Percentiles rank a stretch among this genome's conserved stretches.
Evolutionary conservation across 371 early-diverging fungal species (phyloP).

Genomic region (Mycotypha africana): DNA sequence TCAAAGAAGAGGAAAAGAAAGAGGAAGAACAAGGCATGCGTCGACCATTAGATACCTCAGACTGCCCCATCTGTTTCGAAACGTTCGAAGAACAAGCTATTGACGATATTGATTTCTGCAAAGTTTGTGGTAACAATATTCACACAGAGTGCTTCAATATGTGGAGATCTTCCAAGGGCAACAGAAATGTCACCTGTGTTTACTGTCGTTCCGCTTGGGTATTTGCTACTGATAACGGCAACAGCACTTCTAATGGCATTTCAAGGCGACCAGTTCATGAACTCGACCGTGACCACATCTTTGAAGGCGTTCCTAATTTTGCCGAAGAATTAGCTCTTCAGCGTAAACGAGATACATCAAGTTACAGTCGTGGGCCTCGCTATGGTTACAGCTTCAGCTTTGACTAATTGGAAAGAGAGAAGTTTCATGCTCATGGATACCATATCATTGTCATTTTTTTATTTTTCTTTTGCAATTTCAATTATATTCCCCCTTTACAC

Average conservation of each 20-base stretch:
- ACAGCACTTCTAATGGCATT: too few species aligned
- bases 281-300: not conserved
- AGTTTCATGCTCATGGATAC: too few species aligned
- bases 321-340: constrained; percentile 16
- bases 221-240: not conserved
- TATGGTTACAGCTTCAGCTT: too few species aligned
- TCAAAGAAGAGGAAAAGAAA: not conserved
- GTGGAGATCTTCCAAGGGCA: constrained; percentile 16
- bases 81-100: constrained; percentile 21
- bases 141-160: constrained; percentile 27
- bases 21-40: not conserved
- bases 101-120: constrained; percentile 18
- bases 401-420: too few species aligned
- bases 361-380: too few species aligned
- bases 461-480: too few species aligned
- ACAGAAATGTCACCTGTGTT: constrained; percentile 22
- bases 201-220: constrained; percentile 33
- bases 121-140: constrained; percentile 31
- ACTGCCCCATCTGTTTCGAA: constrained; percentile 41
- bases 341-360: constrained; percentile 17
- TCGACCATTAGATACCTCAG: constrained; percentile 28
- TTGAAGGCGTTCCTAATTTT: constrained; percentile 20
- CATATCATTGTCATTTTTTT: too few species aligned
- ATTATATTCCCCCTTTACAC: too few species aligned
- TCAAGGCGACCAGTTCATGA: constrained; percentile 1